Conservation (phyloP, 257 asterid species). For the Nicotiana attenuata region DNA sequence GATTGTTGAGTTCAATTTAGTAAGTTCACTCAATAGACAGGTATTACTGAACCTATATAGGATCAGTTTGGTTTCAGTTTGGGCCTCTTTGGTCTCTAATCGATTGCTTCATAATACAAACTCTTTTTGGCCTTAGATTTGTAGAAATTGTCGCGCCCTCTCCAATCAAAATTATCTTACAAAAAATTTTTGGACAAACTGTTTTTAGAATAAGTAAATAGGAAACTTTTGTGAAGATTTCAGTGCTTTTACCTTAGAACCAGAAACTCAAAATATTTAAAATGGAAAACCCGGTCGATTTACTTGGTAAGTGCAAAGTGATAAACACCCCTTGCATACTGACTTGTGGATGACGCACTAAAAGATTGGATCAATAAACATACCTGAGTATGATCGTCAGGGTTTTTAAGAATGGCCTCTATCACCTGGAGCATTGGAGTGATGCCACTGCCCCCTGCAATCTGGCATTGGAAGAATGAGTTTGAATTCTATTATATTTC, state of each 20-base stretch:
- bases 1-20: background rate
- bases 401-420: slow-evolving; percentile 83
- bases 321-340: background rate
- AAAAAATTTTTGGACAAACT: background rate
- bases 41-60: background rate
- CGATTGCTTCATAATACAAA: background rate
- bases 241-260: background rate
- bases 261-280: background rate
- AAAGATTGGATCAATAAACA: slow-evolving; percentile 7
- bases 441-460: slow-evolving; percentile 95
- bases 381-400: slow-evolving; percentile 89
- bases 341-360: slow-evolving; percentile 2
- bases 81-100: background rate
- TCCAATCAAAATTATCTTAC: background rate
- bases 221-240: background rate
- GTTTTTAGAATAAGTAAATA: background rate
- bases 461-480: slow-evolving; percentile 35
- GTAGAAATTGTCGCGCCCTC: background rate
- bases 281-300: background rate
- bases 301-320: background rate
- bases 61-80: background rate
- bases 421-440: slow-evolving; percentile 98
- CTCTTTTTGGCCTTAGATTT: background rate
- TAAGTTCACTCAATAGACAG: background rate
- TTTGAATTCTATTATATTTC: background rate